Evolutionary conservation across 805 yeast genomes (phyloP), one percentile per base, ranked within the genome.

Genomic region (Millerago galiae): DNA sequence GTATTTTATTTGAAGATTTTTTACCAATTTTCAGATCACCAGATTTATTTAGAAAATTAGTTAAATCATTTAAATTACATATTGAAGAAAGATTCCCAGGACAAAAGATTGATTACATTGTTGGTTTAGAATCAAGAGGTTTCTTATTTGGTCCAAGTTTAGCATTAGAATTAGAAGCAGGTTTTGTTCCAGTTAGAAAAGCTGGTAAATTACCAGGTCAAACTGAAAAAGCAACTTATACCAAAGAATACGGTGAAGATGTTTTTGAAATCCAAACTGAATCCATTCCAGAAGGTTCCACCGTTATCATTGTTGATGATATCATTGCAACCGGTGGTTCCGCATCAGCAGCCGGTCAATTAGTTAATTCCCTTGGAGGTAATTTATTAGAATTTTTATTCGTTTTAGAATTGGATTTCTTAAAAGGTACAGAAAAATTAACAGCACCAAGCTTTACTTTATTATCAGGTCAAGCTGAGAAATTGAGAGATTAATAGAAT

Each of bases 271-370:
- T 93, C 66, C 99, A 93, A 70, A 70, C 73, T 49, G 90, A 76
- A 43, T 79, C 91, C 30, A 79, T 93, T 52, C 83, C 87, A 51
- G 72, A 74, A 48, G 95, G 91, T 31, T 75, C 95, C 37, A 84
- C 75, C 45, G 93, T 93, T 25, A 69, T 91, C 31, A 75, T 93
- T 51, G 95, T 93, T 31, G 99, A 93, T 65, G 99, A 93, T 60
- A 89, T 93, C 56, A 83, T 93, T 61, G 99, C 99, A 38, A 93
- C 99, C 31, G 98, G 98, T 49, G 99, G 99, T 32, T 83, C 95
- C 54, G 99, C 99, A 21, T 67, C 69, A 43, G 96, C 95, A 46
- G 98, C 98, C 34, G 97, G 95, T 46, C 83, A 87, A 58, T 74
- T 93, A 51, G 83, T 88, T 40, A 59, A 61, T 52, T 67, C 74